A percentile compares a stretch with the other conserved stretches of the same genome.
Conservation (phyloP, 345 rosid species). For the Turritis glabra region DNA sequence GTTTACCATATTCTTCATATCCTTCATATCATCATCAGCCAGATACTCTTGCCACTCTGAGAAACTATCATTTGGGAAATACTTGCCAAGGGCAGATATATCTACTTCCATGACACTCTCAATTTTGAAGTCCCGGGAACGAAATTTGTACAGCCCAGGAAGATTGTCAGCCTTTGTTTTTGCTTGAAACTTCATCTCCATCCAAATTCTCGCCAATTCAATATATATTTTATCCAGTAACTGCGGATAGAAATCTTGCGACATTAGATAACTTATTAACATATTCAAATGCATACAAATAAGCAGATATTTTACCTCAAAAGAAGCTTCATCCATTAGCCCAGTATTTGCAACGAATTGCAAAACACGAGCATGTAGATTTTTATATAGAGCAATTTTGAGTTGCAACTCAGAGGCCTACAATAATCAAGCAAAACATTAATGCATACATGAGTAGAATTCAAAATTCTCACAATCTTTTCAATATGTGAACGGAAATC, state of each 20-base stretch:
- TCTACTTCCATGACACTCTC: constrained; percentile 75
- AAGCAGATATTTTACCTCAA: constrained; percentile 49
- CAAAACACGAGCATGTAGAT: constrained; percentile 63
- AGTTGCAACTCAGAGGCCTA: constrained; percentile 59
- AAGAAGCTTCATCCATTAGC: constrained; percentile 62
- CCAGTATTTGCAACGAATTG: constrained; percentile 58
- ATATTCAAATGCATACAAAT: constrained; percentile 12
- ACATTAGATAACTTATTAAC: constrained; percentile 29
- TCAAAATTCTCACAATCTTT: constrained; percentile 3
- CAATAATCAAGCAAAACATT: constrained; percentile 22
- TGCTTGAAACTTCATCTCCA: constrained; percentile 69
- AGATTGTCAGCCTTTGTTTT: constrained; percentile 59
- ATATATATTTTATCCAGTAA: constrained; percentile 61
- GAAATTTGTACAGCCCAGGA: constrained; percentile 68
- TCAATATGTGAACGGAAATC: background rate
- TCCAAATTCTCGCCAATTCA: constrained; percentile 69
- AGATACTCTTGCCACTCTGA: constrained; percentile 76
- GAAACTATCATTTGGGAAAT: constrained; percentile 58
- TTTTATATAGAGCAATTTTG: constrained; percentile 56
- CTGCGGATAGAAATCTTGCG: constrained; percentile 47
- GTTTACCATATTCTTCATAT: constrained; percentile 43
- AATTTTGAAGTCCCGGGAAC: constrained; percentile 73
- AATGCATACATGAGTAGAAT: constrained; percentile 5
- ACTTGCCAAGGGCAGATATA: constrained; percentile 58
- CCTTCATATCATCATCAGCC: constrained; percentile 55